These are phyloP conservation scores for Glonium stellatum DNA, from an alignment of 495 filamentous ascomycete genomes.

Conservation along the genomic window DNA sequence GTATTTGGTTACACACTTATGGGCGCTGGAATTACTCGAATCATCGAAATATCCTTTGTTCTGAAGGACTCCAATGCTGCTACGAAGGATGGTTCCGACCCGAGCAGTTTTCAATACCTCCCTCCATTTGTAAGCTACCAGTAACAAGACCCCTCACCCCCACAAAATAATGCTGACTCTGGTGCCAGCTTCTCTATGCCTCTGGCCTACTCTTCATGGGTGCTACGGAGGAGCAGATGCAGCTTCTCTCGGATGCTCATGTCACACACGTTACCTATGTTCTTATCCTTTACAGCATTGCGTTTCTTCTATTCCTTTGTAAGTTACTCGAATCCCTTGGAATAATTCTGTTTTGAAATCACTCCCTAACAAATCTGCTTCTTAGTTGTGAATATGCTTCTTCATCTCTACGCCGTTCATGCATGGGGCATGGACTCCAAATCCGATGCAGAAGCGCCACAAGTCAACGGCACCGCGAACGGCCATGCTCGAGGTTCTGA, in stretches of 20 bases:
- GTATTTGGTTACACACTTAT: conserved; percentile 94
- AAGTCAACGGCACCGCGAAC: conserved; percentile 38
- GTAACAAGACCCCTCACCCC: neutral
- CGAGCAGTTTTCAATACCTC: conserved; percentile 87
- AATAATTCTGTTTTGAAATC: neutral
- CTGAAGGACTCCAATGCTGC: conserved; percentile 61
- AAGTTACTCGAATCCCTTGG: conserved; percentile 33
- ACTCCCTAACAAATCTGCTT: neutral
- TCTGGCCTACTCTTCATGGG: conserved; percentile 97
- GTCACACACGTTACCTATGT: conserved; percentile 89
- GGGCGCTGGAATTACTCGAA: conserved; percentile 73
- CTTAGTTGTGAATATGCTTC: conserved; percentile 67
- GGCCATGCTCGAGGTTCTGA: conserved; percentile 44
- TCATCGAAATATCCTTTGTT: conserved; percentile 89
- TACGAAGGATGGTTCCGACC: conserved; percentile 52
- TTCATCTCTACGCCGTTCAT: conserved; percentile 70
- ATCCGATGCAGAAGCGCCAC: conserved; percentile 20
- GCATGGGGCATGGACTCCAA: conserved; percentile 35
- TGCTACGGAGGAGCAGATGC: conserved; percentile 93
- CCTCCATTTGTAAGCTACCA: conserved; percentile 70
- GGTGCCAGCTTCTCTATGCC: conserved; percentile 70
- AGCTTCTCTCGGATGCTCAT: conserved; percentile 58
- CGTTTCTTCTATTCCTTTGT: conserved; percentile 86
- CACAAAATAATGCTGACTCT: neutral
- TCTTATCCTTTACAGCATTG: conserved; percentile 80